Percentiles rank a stretch among this genome's conserved stretches.
These are phyloP conservation scores for Cutaneotrichosporon cutaneum DNA, from an alignment of 1,284 basidiomycete species.

Conservation along the genomic window DNA sequence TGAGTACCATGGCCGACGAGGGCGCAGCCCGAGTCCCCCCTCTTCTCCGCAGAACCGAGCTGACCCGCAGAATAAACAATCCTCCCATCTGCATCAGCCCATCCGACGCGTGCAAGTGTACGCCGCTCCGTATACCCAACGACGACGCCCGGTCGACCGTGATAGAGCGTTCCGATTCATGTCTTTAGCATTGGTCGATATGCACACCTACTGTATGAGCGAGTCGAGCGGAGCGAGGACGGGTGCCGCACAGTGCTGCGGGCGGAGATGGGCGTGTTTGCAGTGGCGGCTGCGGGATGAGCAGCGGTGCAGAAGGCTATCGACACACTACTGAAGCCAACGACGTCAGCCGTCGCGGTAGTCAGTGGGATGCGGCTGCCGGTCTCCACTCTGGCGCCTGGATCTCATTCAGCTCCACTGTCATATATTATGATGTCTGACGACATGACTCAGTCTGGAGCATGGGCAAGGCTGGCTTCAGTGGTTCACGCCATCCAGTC, in stretches of 20 bases:
- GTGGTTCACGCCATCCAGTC: too few species aligned
- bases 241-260: background rate
- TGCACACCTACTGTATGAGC: constrained; percentile 18
- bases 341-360: too few species aligned
- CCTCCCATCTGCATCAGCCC: constrained; percentile 9
- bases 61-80: constrained; percentile 14
- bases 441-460: too few species aligned
- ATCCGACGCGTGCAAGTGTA: background rate
- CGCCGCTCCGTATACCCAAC: constrained; percentile 16
- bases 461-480: too few species aligned
- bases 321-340: too few species aligned
- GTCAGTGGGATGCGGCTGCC: too few species aligned
- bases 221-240: background rate
- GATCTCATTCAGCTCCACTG: too few species aligned
- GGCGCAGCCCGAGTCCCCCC: background rate
- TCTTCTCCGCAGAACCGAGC: background rate
- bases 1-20: constrained; percentile 32
- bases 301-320: too few species aligned
- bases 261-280: background rate
- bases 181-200: constrained; percentile 27
- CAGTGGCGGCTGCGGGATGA: too few species aligned
- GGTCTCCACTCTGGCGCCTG: too few species aligned
- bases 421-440: too few species aligned
- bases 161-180: constrained; percentile 21
- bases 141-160: constrained; percentile 11